Conservation (phyloP, 257 asterid species). For the Oldenlandia corymbosa region DNA sequence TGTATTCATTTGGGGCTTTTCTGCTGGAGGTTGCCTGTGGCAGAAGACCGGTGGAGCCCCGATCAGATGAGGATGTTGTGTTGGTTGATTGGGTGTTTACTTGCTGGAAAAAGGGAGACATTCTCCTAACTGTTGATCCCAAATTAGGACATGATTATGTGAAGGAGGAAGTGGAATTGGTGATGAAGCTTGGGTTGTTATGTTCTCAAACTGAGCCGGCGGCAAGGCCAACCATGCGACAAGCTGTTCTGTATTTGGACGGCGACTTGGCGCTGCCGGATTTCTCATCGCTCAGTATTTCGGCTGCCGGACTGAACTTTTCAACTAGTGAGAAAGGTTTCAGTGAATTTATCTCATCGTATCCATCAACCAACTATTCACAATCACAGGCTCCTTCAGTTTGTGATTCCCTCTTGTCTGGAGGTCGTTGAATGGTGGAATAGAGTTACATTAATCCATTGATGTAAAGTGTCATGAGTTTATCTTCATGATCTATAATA, state of each 20-base stretch:
- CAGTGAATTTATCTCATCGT: conserved; percentile 30
- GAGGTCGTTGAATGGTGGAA: conserved; percentile 38
- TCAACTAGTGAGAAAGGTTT: conserved; percentile 22
- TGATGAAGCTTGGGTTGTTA: conserved; percentile 44
- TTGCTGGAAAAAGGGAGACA: conserved; percentile 35
- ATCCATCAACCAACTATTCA: conserved; percentile 18
- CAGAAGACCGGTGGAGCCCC: conserved; percentile 51
- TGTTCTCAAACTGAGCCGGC: conserved; percentile 41
- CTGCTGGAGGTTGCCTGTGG: conserved; percentile 64
- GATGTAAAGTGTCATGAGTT: too few relatives aligned
- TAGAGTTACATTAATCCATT: too few relatives aligned
- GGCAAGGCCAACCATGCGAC: conserved; percentile 43
- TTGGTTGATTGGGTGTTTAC: conserved; percentile 49
- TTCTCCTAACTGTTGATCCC: conserved; percentile 38
- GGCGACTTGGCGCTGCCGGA: conserved; percentile 37
- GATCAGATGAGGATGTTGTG: conserved; percentile 21
- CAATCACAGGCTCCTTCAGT: conserved; percentile 23
- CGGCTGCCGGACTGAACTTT: conserved; percentile 14
- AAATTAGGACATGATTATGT: conserved; percentile 29
- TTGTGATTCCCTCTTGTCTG: conserved; percentile 23
- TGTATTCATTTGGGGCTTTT: conserved; percentile 52
- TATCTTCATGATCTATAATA: too few relatives aligned
- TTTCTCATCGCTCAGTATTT: conserved; percentile 23
- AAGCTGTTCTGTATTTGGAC: conserved; percentile 34
- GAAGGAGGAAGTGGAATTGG: conserved; percentile 38